Base-by-base conservation (phyloP, 371 early-diverging fungal genomes). In the Umbelopsis sp. region DNA sequence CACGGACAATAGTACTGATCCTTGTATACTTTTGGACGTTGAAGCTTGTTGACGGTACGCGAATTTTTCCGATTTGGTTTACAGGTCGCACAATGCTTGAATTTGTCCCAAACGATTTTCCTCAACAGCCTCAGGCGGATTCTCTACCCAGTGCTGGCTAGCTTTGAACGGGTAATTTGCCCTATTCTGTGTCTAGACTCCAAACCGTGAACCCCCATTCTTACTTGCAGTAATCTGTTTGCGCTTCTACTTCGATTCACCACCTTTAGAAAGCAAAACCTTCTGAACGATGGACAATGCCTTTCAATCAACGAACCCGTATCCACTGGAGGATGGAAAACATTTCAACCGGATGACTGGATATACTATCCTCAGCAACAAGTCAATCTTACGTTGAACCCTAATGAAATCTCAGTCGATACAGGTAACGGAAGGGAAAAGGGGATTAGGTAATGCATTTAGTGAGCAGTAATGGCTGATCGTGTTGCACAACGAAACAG, bases 351-450 rank as follows among this genome's bases (percentile, higher is more conserved):
- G 0, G 80, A 79, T 48, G 83, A 83, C 50, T 83, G 83, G 83
- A 57, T 79, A 14, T 79, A 79, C 52, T 83, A 83, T 68, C 76
- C 75, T 22, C 78, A 83, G 29, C 83, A 83, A 68, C 69, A 70
- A 24, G 74, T 80, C 80, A 78, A 11, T 10, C 24, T 16, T 16
- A 35, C 22, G 24, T 52, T 45, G 25, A 14, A 35, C 46, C n/a
- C 44, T 44, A 20, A 25, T 50, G 38, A 66, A 1, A 50, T 80
- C 4, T 74, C 81, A 0, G 38, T 76, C 22, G 74, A 74, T 20
- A 71, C 76, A 46, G 82, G 82, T 76, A 77, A 64, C 12, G 18
- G 11, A 20, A 48, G 11, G 48, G 48, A 20, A 18, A 48, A 18
- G 14, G 18, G 11, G 66, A 32, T 62, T 32, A 24, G 35, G 22